Evolutionary conservation across 1,284 basidiomycete genomes (phyloP).

Genomic region (Hemileia vastatrix): DNA sequence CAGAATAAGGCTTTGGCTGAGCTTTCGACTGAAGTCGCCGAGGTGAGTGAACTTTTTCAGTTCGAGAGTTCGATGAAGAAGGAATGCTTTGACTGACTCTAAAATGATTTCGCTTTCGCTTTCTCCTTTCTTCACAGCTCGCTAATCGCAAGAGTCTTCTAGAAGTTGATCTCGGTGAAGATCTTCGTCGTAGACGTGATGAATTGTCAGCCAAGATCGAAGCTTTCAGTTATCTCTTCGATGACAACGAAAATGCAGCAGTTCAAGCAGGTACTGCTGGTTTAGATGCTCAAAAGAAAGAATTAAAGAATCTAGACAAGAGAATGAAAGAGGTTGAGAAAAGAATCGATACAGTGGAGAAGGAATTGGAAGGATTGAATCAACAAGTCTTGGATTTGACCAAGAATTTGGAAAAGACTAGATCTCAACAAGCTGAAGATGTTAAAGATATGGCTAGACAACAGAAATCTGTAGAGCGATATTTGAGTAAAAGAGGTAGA

Average conservation of each 20-base stretch:
- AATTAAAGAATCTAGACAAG: conserved; percentile 57
- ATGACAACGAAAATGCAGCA: conserved; percentile 54
- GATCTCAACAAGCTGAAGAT: conserved; percentile 73
- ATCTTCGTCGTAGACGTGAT: conserved; percentile 66
- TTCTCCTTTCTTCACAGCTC: conserved; percentile 50
- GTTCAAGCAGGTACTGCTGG: conserved; percentile 50
- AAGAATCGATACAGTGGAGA: conserved; percentile 53
- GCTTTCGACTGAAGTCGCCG: conserved; percentile 59
- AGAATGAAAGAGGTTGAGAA: conserved; percentile 58
- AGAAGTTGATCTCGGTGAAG: conserved; percentile 87
- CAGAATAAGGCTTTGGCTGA: conserved; percentile 62
- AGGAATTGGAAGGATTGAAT: conserved; percentile 54
- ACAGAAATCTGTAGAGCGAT: conserved; percentile 89
- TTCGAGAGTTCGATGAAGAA: neutral
- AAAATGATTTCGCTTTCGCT: neutral
- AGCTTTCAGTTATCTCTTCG: conserved; percentile 53
- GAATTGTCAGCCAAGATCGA: conserved; percentile 71
- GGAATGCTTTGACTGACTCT: conserved; percentile 20
- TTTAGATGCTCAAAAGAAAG: conserved; percentile 58
- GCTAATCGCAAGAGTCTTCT: conserved; percentile 66
- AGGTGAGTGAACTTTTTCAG: conserved; percentile 52
- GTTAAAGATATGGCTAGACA: conserved; percentile 71
- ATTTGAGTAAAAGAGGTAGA: conserved; percentile 80
- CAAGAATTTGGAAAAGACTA: conserved; percentile 60
- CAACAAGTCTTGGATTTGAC: conserved; percentile 58